Evolutionary conservation across 1,139 yeast genomes (phyloP), one percentile per base, ranked within the genome.

Genomic region (Zygosaccharomyces sapae): DNA sequence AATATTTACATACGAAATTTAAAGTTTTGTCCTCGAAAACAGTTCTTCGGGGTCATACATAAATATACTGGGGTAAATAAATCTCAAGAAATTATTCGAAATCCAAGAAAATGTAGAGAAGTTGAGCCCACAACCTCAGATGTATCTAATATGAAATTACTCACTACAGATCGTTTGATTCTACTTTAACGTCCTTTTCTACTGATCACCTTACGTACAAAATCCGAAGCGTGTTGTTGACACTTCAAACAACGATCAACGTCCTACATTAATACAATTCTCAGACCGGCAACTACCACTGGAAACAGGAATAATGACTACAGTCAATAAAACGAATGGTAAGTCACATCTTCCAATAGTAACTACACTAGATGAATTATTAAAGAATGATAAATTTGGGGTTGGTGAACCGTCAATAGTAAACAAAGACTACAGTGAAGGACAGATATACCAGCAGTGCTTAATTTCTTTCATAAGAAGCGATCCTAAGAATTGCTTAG

Each of bases 381-480:
- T 59, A 13, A 47, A 53, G 2, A 57, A 57, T 33, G 53, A 49
- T 18, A 48, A 47, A 13, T 52, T 55, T 37, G 43, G 46, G 4
- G 33, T n/a, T 18, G 33, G 29, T 7, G 41, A 22, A 4, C 27
- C 29, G 5, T 18, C 16, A 16, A 30, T 34, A 37, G 25, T 19
- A 5, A 35, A 16, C 3, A 22, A 29, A 2, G 31, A 35, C 10
- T 36, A 50, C 24, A 37, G 49, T 41, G 48, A 44, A 24, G 44
- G 38, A 16, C 33, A 38, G 33, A 36, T 39, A 5, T 59, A 54
- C 33, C 47, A 50, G 16, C 49, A 50, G 12, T 60, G 65, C 44
- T 12, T 56, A 5, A 49, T 50, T n/a, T 45, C 50, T 20, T 60
- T 49, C 43, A 46, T 61, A 2, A 48, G 52, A 38, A 62, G 64